These are phyloP conservation scores for Ceratobasidium papillatum DNA, from an alignment of 1,284 basidiomycete genomes.

Conservation along the genomic window DNA sequence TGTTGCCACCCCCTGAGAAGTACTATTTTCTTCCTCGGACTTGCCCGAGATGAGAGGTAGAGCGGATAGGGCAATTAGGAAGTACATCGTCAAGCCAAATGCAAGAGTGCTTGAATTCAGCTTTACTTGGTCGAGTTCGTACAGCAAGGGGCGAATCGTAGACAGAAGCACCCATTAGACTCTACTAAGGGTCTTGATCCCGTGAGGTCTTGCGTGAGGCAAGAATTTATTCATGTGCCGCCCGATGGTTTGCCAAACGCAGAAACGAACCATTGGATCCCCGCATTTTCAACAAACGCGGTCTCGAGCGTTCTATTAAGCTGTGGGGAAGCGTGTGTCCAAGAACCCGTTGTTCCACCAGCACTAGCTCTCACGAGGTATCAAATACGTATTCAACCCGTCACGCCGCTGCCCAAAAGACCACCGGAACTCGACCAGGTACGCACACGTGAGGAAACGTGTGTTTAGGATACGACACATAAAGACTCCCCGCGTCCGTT, in stretches of 20 bases:
- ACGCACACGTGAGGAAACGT: slow-evolving; percentile 20
- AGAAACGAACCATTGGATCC: not conserved
- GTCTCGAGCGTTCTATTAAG: not conserved
- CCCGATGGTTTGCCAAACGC: not conserved
- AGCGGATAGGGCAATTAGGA: not conserved
- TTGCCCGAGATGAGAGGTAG: not conserved
- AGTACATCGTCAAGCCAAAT: not conserved
- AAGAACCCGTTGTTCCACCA: not conserved
- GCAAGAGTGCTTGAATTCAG: not conserved
- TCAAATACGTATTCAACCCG: not conserved
- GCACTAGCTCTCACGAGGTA: not conserved
- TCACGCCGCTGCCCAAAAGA: not conserved
- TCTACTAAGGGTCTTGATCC: not conserved
- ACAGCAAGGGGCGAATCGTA: not conserved
- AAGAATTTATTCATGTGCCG: not conserved
- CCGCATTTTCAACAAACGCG: not conserved
- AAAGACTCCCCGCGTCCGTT: slow-evolving; percentile 14
- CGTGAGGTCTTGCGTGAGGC: not conserved
- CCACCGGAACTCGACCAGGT: slow-evolving; percentile 25
- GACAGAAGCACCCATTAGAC: not conserved
- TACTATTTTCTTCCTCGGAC: not conserved
- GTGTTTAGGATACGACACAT: not conserved
- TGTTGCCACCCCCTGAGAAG: slow-evolving; percentile 9
- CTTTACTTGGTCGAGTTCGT: not conserved
- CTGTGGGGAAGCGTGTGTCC: not conserved